These are phyloP conservation scores for Rhizophagus prolifer DNA, from an alignment of 192 early-diverging fungal species.

Conservation along the genomic window DNA sequence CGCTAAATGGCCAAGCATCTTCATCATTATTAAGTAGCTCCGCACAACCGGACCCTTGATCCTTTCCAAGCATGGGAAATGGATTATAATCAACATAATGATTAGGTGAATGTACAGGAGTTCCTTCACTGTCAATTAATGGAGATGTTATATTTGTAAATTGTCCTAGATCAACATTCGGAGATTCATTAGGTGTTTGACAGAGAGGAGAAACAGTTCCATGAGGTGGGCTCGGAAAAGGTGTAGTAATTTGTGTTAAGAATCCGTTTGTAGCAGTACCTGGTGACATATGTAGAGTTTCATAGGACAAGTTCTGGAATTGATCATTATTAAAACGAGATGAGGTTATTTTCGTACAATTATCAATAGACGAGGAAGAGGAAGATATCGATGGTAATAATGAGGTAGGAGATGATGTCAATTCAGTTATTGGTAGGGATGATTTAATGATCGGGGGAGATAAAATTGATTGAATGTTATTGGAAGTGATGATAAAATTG, in stretches of 20 bases:
- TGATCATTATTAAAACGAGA: neutral
- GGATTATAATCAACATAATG: neutral
- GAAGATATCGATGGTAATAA: no score
- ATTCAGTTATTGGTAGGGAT: neutral
- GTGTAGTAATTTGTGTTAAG: constrained; percentile 7
- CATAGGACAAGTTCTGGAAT: constrained; percentile 11
- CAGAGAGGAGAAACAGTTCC: neutral
- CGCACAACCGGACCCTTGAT: neutral
- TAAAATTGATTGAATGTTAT: neutral
- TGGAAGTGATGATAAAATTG: neutral
- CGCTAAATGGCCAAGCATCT: neutral
- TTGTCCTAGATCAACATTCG: constrained; percentile 4
- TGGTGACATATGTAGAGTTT: constrained; percentile 4
- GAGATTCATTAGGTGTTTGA: constrained; percentile 10
- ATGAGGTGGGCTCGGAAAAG: constrained; percentile 7
- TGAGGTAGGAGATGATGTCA: neutral
- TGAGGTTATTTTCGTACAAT: neutral
- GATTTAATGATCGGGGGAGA: constrained; percentile 2
- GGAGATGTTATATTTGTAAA: neutral
- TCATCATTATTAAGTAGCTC: constrained; percentile 2
- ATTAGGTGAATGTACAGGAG: neutral
- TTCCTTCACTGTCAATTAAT: neutral
- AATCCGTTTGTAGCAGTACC: neutral
- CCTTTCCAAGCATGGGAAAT: neutral
- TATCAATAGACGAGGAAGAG: neutral